phyloP scores from a whole-genome alignment of 2,329 filamentous ascomycete genomes.

The Ceratocystis albifundus region DNA sequence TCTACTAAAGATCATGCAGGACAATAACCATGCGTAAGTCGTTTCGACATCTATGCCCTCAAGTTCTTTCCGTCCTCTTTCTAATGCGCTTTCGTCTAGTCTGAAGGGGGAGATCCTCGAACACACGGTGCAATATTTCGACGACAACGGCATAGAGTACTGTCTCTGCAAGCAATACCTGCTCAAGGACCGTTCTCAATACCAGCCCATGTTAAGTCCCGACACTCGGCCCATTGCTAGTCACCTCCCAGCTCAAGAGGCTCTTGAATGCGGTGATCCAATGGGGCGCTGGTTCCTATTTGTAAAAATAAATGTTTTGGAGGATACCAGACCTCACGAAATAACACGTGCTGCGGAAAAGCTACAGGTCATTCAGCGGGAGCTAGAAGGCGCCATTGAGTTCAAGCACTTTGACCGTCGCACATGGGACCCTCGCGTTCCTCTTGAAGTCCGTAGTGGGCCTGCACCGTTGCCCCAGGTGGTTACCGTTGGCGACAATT shows the following conservation, averaged over 20 bases:
- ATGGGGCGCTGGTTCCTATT: constrained; percentile 45
- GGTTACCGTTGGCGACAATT: constrained; percentile 24
- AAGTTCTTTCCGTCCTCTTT: neutral
- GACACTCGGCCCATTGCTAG: constrained; percentile 24
- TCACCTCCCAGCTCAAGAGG: constrained; percentile 38
- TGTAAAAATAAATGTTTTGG: constrained; percentile 42
- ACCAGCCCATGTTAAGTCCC: constrained; percentile 27
- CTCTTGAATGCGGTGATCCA: constrained; percentile 39
- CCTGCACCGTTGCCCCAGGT: constrained; percentile 29
- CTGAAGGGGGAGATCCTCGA: constrained; percentile 44
- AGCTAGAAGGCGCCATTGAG: constrained; percentile 43
- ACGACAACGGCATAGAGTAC: constrained; percentile 40
- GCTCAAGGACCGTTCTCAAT: constrained; percentile 29
- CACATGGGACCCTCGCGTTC: constrained; percentile 42
- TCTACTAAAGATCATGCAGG: constrained; percentile 38
- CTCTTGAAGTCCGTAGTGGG: constrained; percentile 32
- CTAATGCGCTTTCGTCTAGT: constrained; percentile 29
- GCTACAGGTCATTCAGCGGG: constrained; percentile 36
- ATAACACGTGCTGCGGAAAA: constrained; percentile 44
- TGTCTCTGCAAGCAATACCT: constrained; percentile 40
- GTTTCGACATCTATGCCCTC: neutral
- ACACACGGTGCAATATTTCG: constrained; percentile 43
- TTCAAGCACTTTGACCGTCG: constrained; percentile 43
- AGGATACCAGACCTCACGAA: constrained; percentile 48
- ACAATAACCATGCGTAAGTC: constrained; percentile 44